Percentiles rank a stretch among this genome's conserved stretches.
Evolutionary conservation across 1,139 yeast genomes (phyloP).

Genomic region (Magnusiomyces magnusii): DNA sequence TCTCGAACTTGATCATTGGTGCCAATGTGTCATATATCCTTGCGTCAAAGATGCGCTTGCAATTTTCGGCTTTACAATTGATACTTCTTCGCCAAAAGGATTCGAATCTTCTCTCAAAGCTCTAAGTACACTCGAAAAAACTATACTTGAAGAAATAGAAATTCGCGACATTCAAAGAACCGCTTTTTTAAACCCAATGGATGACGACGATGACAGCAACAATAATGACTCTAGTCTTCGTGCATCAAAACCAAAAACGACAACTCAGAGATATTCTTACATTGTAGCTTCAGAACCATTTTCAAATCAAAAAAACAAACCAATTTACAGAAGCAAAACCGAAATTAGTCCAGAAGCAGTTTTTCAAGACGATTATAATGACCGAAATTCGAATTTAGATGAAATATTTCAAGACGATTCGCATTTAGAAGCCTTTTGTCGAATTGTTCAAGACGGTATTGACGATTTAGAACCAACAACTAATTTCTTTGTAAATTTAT

Average conservation of each 20-base stretch:
- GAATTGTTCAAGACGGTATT: background rate
- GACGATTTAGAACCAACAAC: slow-evolving; percentile 1
- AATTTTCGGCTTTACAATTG: background rate
- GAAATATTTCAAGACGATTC: background rate
- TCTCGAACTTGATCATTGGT: slow-evolving; percentile 8
- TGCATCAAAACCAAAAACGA: background rate
- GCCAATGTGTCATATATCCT: background rate
- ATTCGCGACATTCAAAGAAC: background rate
- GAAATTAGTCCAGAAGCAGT: background rate
- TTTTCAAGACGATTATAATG: background rate
- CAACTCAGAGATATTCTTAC: background rate
- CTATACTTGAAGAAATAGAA: background rate
- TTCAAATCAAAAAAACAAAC: background rate
- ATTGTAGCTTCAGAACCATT: background rate
- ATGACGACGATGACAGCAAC: background rate
- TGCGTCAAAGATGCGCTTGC: background rate
- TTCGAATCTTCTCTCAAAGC: background rate
- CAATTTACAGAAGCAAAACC: background rate
- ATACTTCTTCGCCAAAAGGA: background rate
- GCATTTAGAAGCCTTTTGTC: slow-evolving; percentile 3
- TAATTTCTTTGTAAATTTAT: background rate
- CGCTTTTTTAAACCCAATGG: background rate
- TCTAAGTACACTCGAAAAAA: background rate
- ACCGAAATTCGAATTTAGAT: background rate
- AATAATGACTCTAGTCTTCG: background rate